Base-by-base conservation (phyloP, 208 protist genomes). In the Zelonia costaricensis region DNA sequence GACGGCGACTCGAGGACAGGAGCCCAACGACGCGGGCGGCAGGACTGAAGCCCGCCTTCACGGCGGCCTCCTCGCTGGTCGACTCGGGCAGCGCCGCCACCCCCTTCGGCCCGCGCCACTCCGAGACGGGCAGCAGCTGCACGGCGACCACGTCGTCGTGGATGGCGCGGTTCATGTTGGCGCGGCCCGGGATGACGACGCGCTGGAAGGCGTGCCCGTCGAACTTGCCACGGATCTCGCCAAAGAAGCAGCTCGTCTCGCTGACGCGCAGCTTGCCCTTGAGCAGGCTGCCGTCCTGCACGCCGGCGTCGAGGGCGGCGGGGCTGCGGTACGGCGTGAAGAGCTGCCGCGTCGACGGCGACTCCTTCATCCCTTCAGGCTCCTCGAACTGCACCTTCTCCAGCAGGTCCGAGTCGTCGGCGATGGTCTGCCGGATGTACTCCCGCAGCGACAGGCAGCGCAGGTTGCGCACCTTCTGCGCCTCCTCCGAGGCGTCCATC, bases 141-240 rank as follows among this genome's bases (percentile, higher is more conserved):
- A 95, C 86, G 2, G 76, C 82, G 2, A 95, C 89, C 18, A 91
- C 57, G 56, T 95, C 89, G 46, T 86, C 82, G 64, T 93, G 86
- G 49, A 97, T 82, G 20, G 86, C 79, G 63, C 93, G 88, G 67
- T 97, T 97, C 44, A 97, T 64, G 62, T 95, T 88, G 22, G 65
- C 36, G 1, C 84, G 76, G 1, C 89, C 88, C 3, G 83, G 76
- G 20, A 97, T 82, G 16, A 96, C 31, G 23, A 96, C 74, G 31
- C 80, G 79, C 36, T 87, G 69, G 57, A 91, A 96, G 25, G 36
- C 28, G 69, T 91, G 85, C 12, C 84, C 81, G 18, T 89, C 86
- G 46, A 89, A 93, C 65, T 91, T 85, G 22, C 84, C 84, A n/a
- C 86, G 79, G 15, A 94, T 89, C 52, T 92, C 84, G n/a, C 87